A percentile compares a stretch with the other conserved stretches of the same genome.
Evolutionary conservation across 108 stramenopile genomes (phyloP).

Genomic region (Asterionellopsis glacialis): DNA sequence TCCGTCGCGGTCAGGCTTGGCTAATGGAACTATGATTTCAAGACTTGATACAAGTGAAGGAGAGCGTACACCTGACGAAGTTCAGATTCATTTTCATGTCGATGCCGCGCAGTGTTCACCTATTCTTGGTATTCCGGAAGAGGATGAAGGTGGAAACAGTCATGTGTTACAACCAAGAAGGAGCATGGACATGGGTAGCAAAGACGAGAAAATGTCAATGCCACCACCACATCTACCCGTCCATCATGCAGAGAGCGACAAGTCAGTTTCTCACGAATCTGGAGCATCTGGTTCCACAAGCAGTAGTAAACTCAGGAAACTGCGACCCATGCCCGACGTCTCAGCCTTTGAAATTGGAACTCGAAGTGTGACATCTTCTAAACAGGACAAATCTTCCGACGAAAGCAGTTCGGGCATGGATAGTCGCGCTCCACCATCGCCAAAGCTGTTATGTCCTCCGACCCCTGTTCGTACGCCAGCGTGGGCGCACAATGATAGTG

Average conservation of each 20-base stretch:
- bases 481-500: conserved; percentile 49
- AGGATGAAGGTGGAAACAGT: conserved; percentile 7
- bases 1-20: conserved; percentile 7
- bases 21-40: background rate
- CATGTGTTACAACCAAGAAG: conserved; percentile 12
- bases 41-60: background rate
- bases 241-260: conserved; percentile 5
- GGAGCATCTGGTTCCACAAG: conserved; percentile 7
- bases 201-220: conserved; percentile 4
- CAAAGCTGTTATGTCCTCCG: conserved; percentile 53
- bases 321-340: conserved; percentile 79
- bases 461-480: conserved; percentile 76
- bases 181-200: conserved; percentile 4
- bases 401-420: conserved; percentile 10
- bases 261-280: conserved; percentile 1
- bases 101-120: conserved; percentile 45
- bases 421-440: conserved; percentile 12
- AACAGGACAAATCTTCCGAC: conserved; percentile 38
- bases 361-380: conserved; percentile 25
- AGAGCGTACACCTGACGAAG: conserved; percentile 8
- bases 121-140: conserved; percentile 31
- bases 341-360: conserved; percentile 59
- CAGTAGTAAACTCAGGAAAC: conserved; percentile 28
- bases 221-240: conserved; percentile 9
- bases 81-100: conserved; percentile 35